phyloP scores from a whole-genome alignment of 495 filamentous ascomycete species.

The Penicillium longicatenatum region DNA sequence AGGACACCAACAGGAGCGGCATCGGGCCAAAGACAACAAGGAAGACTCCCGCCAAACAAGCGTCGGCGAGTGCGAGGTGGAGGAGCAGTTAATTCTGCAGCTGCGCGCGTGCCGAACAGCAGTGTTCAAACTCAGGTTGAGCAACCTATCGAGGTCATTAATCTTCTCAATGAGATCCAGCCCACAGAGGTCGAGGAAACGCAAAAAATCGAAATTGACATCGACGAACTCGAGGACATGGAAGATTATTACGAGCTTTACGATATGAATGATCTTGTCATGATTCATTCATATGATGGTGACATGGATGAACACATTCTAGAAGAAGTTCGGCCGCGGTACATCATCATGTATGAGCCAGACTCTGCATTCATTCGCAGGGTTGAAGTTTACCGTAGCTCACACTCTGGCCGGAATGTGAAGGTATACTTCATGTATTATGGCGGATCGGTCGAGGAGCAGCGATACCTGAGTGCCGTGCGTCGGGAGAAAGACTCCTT shows the following conservation, averaged over 20 bases:
- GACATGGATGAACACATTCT: slow-evolving; percentile 96
- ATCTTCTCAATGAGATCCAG: slow-evolving; percentile 65
- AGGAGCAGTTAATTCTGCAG: slow-evolving; percentile 54
- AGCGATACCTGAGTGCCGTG: slow-evolving; percentile 86
- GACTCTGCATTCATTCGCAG: slow-evolving; percentile 93
- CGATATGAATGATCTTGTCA: slow-evolving; percentile 85
- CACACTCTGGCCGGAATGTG: slow-evolving; percentile 84
- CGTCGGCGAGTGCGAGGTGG: slow-evolving; percentile 87
- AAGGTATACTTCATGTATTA: slow-evolving; percentile 97
- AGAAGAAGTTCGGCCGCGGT: slow-evolving; percentile 88
- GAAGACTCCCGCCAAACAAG: slow-evolving; percentile 80
- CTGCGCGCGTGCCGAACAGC: slow-evolving; percentile 62
- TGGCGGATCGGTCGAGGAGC: slow-evolving; percentile 91
- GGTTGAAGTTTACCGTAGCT: slow-evolving; percentile 94
- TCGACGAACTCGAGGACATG: slow-evolving; percentile 86
- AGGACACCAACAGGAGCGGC: slow-evolving; percentile 27
- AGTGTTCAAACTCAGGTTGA: slow-evolving; percentile 79
- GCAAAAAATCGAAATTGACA: slow-evolving; percentile 71
- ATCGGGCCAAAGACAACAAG: slow-evolving; percentile 40
- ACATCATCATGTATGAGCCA: slow-evolving; percentile 98
- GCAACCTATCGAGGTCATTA: slow-evolving; percentile 70
- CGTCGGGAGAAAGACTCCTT: slow-evolving; percentile 94
- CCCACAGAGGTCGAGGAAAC: slow-evolving; percentile 64
- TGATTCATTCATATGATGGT: slow-evolving; percentile 90
- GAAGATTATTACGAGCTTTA: slow-evolving; percentile 91